Conservation (phyloP, 345 rosid genomes). For the Boechera retrofracta region DNA sequence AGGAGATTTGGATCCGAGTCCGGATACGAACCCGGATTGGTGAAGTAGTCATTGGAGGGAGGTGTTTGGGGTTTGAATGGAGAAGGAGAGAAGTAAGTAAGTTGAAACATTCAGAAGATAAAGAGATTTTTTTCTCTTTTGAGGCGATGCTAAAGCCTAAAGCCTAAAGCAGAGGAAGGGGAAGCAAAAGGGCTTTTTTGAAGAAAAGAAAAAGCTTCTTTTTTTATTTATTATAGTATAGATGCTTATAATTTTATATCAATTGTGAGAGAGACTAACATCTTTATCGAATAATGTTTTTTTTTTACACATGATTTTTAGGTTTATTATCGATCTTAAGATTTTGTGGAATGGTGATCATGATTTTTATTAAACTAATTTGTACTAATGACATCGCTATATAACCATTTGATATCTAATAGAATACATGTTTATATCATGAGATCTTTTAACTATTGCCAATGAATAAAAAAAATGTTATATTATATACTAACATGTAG, state of each 20-base stretch:
- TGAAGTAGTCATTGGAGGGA: conserved; percentile 59
- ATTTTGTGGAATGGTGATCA: no score
- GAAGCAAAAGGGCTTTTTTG: conserved; percentile 28
- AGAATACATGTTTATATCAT: no score
- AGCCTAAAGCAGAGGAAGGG: conserved; percentile 28
- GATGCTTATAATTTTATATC: conserved; percentile 16
- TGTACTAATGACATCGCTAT: no score
- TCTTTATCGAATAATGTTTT: conserved; percentile 31
- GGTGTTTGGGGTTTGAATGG: conserved; percentile 38
- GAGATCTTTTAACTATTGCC: neutral
- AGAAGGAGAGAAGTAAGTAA: conserved; percentile 34
- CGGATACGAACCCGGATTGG: conserved; percentile 45
- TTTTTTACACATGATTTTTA: no score
- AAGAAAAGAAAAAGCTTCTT: conserved; percentile 44
- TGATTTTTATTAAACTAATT: no score
- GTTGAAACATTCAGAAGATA: conserved; percentile 38
- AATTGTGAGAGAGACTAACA: conserved; percentile 4
- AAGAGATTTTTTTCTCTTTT: neutral
- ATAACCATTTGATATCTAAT: no score
- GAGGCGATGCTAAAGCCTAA: conserved; percentile 32
- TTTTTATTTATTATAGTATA: neutral
- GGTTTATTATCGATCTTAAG: no score
- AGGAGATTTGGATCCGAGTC: conserved; percentile 41
- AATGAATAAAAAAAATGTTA: neutral
- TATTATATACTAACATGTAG: no score